phyloP scores from a whole-genome alignment of 352 stramenopile genomes.

The Phytophthora cactorum region DNA sequence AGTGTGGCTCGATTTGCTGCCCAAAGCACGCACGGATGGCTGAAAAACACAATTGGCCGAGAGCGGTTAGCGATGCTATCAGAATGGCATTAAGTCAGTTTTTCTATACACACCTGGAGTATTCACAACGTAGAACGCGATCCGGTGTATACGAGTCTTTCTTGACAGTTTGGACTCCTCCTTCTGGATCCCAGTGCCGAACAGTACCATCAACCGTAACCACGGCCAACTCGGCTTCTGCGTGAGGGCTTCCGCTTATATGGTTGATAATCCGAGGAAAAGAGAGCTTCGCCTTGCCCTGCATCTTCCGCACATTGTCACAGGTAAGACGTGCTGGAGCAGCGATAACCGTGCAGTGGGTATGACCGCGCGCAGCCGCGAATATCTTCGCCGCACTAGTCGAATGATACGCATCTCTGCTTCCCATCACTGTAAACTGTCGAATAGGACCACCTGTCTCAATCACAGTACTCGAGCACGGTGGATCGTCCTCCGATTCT shows the following conservation, averaged over 20 bases:
- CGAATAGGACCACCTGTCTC: conserved; percentile 65
- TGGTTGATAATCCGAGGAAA: conserved; percentile 69
- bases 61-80: conserved; percentile 1
- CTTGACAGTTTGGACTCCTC: conserved; percentile 44
- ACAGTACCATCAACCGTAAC: conserved; percentile 54
- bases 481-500: conserved; percentile 13
- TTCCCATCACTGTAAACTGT: conserved; percentile 67
- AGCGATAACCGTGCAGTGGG: conserved; percentile 49
- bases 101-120: conserved; percentile 55
- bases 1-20: conserved; percentile 49
- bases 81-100: not conserved
- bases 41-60: conserved; percentile 19
- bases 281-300: conserved; percentile 50
- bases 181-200: conserved; percentile 57
- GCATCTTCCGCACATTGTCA: conserved; percentile 36
- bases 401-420: conserved; percentile 46
- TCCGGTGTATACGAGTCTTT: conserved; percentile 35
- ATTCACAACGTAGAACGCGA: conserved; percentile 69
- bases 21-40: conserved; percentile 80
- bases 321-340: conserved; percentile 26
- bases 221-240: conserved; percentile 62
- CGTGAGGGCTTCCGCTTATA: conserved; percentile 68
- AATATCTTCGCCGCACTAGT: conserved; percentile 36
- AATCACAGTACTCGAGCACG: conserved; percentile 48
- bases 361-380: conserved; percentile 49